Evolutionary conservation across 1,139 yeast species (phyloP), one percentile per base, ranked within the genome.

Genomic region (Saccharomyces hybrid): DNA sequence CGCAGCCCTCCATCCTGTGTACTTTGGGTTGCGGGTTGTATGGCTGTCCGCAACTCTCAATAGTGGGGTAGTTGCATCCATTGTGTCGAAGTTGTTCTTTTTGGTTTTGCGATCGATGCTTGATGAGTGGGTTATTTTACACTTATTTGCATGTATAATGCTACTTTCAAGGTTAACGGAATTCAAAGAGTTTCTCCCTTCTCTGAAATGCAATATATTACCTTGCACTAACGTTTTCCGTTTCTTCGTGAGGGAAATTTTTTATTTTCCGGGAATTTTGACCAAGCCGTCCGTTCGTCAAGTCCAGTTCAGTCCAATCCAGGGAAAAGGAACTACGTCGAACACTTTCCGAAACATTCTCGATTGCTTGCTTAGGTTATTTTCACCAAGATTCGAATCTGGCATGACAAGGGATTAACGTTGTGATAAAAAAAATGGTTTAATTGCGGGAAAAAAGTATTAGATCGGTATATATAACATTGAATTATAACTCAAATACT

Each of bases 21-120:
- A 23, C 8, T 49, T 53, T 38, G 57, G 52, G 8, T 50, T 38
- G 47, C 52, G 32, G 48, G 55, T 29, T 5, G 48, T 14, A 27
- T 54, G 51, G 19, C 52, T 44, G 44, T 47, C 46, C 14, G 53
- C 38, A 28, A 31, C 46, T 3, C 54, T 29, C 34, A 60, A 49
- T 26, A 59, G 47, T 25, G 61, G 63, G 5, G 60, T 52, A 31
- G 55, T 46, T 5, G 60, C 57, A 51, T 58, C 57, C 63, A 60
- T 60, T 50, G 25, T 47, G 9, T 38, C 44, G n/a, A 38, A 8
- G 3, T 16, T 38, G 5, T 32, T 34, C 3, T 25, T 34, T 34
- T 9, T 46, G 5, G 14, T 14, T 46, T 9, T 8, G n/a, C 9
- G 5, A 13, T 46, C 14, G 31, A 14, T 46, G 28, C 14, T 13